These are phyloP conservation scores for Entomortierella parvispora DNA, from an alignment of 192 early-diverging fungal genomes.

Conservation along the genomic window DNA sequence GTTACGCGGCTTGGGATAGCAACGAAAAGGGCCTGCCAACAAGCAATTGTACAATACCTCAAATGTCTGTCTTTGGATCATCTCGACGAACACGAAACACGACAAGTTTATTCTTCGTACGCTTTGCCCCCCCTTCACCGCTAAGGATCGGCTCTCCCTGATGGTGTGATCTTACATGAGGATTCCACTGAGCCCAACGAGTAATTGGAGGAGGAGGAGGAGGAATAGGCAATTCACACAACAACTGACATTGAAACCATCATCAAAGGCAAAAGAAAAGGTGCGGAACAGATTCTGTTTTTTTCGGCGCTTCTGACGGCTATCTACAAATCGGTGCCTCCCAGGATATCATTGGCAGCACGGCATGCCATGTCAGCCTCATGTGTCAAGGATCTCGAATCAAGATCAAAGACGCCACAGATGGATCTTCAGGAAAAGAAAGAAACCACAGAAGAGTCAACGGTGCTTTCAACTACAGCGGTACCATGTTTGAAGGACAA, in stretches of 20 bases:
- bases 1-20: neutral
- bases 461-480: neutral
- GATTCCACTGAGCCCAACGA: too few species aligned
- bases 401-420: neutral
- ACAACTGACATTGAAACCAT: neutral
- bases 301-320: neutral
- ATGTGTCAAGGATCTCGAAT: neutral
- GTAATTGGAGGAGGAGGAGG: neutral
- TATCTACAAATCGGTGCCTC: neutral
- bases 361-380: neutral
- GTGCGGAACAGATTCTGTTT: neutral
- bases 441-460: too few species aligned
- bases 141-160: neutral
- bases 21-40: constrained; percentile 12
- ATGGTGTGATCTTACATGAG: too few species aligned
- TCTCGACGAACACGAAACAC: neutral
- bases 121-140: neutral
- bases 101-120: neutral
- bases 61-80: neutral
- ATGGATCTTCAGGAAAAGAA: too few species aligned
- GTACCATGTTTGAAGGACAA: neutral
- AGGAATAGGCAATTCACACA: neutral
- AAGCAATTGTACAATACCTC: constrained; percentile 2
- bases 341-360: neutral
- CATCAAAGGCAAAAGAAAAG: neutral